Base-by-base conservation (phyloP, 2,329 filamentous ascomycete genomes). In the Pezicula rhizophila region DNA sequence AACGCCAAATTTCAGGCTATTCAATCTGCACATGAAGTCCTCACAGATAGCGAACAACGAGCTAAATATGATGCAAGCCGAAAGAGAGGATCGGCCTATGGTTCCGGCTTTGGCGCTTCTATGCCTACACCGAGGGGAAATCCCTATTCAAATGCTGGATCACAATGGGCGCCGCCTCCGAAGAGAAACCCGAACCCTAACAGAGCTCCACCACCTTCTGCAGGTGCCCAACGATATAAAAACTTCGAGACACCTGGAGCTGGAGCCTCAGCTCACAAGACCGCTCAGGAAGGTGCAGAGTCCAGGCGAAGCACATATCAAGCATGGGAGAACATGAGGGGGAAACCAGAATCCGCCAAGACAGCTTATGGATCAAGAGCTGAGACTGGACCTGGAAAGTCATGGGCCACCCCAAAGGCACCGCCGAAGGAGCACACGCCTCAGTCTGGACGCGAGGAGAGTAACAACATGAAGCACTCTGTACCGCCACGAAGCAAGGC, bases 1-100 rank as follows among this genome's bases (percentile, higher is more conserved):
- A 80, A 79, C 38, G 72, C 80, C 33, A 84, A 82, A 60, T 88
- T 88, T 57, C 84, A 87, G 65, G 77, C 77, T 40, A 85, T 88
- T 39, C 82, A 87, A 66, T 78, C 82, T 8, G 84, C 84, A 33
- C 78, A 87, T 57, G 84, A 87, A 63, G 73, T 88, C 45, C 71
- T 88, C 41, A 76, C 72, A 55, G 64, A 66, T 47, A 43, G 59
- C 7, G 33, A 44, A 38, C 60, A 66, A 49, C 52, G 59, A 43
- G 56, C 60, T 8, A 66, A 56, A 52, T 66, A 66, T 46, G 64
- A 66, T 57, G 46, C 55, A 8, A 57, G 56, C 25, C 54, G 63
- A 46, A 48, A 43, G 8, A 54, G 55, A 47, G 39, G 23, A 6
- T 42, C 35, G 12, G 40, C 42, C 8, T 35, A 26, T 25, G 43